phyloP scores from a whole-genome alignment of 2,329 filamentous ascomycete genomes.

The Hymenoscyphus scutula region DNA sequence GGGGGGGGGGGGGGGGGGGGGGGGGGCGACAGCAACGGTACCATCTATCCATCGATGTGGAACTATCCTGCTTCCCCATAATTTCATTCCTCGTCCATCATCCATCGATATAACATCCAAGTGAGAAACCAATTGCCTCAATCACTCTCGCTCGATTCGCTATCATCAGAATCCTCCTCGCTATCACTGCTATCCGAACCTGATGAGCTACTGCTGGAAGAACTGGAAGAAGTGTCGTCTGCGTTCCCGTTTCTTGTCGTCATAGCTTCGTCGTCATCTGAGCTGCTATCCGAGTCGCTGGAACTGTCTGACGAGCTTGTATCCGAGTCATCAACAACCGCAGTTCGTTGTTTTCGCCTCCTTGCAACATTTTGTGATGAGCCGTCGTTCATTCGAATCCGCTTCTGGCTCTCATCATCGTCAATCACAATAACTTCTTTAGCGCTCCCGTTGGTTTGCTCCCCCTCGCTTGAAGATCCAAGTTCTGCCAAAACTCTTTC shows the following conservation, averaged over 20 bases:
- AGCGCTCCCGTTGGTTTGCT: slow-evolving; percentile 15
- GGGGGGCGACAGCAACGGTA: too few species aligned
- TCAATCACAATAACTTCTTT: slow-evolving; percentile 12
- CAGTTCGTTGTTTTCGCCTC: slow-evolving; percentile 46
- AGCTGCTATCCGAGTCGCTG: slow-evolving; percentile 24
- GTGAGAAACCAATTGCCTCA: not conserved
- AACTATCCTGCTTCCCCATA: not conserved
- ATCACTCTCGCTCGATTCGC: slow-evolving; percentile 22
- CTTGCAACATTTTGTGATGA: slow-evolving; percentile 45
- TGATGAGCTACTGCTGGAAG: slow-evolving; percentile 31
- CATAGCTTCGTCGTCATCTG: slow-evolving; percentile 20
- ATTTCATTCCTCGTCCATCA: too few species aligned
- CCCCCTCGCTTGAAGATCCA: slow-evolving; percentile 35
- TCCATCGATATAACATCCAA: not conserved
- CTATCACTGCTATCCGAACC: slow-evolving; percentile 24
- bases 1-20: too few species aligned
- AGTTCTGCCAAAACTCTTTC: slow-evolving; percentile 57
- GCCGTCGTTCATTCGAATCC: slow-evolving; percentile 46
- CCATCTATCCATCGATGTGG: not conserved
- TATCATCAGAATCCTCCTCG: slow-evolving; percentile 23
- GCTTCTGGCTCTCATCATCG: slow-evolving; percentile 39
- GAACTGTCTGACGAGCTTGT: slow-evolving; percentile 27
- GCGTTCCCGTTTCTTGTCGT: slow-evolving; percentile 18
- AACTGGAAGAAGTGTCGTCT: slow-evolving; percentile 27
- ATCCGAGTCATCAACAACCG: slow-evolving; percentile 23